phyloP scores from a whole-genome alignment of 1,139 yeast species.

The Pichia sp. region DNA sequence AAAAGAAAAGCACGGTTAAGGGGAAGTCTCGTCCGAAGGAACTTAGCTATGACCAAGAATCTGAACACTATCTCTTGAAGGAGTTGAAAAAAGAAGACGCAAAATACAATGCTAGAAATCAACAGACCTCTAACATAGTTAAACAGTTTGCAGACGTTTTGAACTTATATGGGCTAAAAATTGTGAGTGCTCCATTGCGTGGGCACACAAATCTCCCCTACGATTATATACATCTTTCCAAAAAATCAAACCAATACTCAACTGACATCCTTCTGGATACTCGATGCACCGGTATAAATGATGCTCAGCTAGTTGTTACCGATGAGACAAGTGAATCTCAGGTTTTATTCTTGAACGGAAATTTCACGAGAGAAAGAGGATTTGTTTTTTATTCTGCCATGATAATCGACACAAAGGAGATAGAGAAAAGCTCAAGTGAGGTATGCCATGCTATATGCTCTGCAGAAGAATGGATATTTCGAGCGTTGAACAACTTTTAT shows the following conservation, averaged over 20 bases:
- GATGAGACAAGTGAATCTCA: not conserved
- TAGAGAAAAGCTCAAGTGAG: not conserved
- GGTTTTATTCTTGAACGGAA: slow-evolving; percentile 14
- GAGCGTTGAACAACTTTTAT: slow-evolving; percentile 9
- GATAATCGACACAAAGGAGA: not conserved
- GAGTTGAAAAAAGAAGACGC: slow-evolving; percentile 4
- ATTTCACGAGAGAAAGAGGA: slow-evolving; percentile 11
- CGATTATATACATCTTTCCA: slow-evolving; percentile 15
- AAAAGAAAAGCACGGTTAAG: not conserved
- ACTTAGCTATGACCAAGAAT: slow-evolving; percentile 10
- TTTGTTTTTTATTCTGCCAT: slow-evolving; percentile 10
- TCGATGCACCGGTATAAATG: slow-evolving; percentile 9
- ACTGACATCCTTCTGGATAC: slow-evolving; percentile 17
- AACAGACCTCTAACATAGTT: slow-evolving; percentile 7
- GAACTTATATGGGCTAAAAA: slow-evolving; percentile 9
- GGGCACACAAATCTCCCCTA: not conserved
- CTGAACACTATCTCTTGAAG: slow-evolving; percentile 9
- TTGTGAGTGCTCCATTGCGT: slow-evolving; percentile 14
- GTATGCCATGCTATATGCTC: slow-evolving; percentile 3
- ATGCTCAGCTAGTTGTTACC: slow-evolving; percentile 14
- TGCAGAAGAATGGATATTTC: slow-evolving; percentile 9
- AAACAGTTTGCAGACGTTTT: slow-evolving; percentile 9
- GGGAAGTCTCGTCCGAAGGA: not conserved
- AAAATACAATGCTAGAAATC: slow-evolving; percentile 1
- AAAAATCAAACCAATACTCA: not conserved